A percentile compares a stretch with the other conserved stretches of the same genome.
Evolutionary conservation across 331 rosid species (phyloP).

Genomic region (Quercus lobata): DNA sequence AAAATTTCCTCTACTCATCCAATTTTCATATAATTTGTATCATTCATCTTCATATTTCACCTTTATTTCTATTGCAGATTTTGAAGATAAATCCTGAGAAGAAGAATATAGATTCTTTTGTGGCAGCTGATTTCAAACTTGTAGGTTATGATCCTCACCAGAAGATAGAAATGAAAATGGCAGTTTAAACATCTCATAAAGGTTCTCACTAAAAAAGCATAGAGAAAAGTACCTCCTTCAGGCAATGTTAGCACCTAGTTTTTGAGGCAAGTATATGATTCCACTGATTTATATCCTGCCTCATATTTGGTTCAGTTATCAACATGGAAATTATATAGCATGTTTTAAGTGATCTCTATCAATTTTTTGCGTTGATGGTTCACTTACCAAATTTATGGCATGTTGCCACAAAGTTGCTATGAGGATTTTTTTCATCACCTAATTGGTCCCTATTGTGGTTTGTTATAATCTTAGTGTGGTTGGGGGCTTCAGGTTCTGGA

Average conservation of each 20-base stretch:
- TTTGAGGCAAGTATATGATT: constrained; percentile 42
- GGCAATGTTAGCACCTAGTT: constrained; percentile 33
- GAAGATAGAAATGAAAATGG: constrained; percentile 98
- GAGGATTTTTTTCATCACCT: not conserved
- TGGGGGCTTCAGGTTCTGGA: not conserved
- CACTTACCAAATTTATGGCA: not conserved
- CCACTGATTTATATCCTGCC: not conserved
- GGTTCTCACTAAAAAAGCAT: constrained; percentile 12
- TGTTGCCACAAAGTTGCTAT: not conserved
- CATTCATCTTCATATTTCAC: not conserved
- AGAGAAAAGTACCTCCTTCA: constrained; percentile 9
- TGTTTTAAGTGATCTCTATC: not conserved
- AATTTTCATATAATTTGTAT: not conserved
- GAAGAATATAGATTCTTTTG: constrained; percentile 81
- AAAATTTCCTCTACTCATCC: not conserved
- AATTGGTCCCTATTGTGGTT: not conserved
- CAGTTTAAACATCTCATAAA: constrained; percentile 54
- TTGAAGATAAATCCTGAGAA: constrained; percentile 82
- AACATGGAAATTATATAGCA: not conserved
- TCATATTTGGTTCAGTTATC: not conserved
- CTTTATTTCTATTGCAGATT: constrained; percentile 49
- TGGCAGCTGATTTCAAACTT: constrained; percentile 79
- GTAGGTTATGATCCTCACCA: constrained; percentile 88
- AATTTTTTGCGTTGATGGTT: not conserved
- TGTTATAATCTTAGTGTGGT: not conserved